Conservation (phyloP, 2,329 filamentous ascomycete species). For the Zasmidium citrigriseum region DNA sequence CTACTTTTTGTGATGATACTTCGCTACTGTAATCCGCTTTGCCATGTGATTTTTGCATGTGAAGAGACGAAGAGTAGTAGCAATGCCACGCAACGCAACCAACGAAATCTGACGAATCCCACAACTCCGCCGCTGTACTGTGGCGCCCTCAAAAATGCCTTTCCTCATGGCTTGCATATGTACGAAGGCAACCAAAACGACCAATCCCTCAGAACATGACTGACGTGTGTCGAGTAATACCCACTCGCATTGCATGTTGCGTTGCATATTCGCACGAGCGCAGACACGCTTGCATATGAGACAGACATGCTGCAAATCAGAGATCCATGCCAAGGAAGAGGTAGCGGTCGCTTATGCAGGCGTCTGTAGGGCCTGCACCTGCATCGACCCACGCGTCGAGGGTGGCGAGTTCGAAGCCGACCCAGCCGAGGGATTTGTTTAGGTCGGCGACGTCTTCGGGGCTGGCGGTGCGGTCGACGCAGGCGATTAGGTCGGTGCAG, state of each 20-base stretch:
- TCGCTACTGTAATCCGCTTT: background rate
- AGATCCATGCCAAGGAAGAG: conserved; percentile 87
- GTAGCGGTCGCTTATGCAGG: conserved; percentile 73
- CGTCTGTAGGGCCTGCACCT: conserved; percentile 60
- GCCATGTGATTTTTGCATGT: background rate
- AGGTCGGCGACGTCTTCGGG: conserved; percentile 64
- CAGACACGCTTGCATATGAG: background rate
- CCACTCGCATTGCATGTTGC: too few species aligned
- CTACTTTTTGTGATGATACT: background rate
- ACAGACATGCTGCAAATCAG: conserved; percentile 42
- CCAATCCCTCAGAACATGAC: background rate
- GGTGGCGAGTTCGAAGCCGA: conserved; percentile 82
- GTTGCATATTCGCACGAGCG: conserved; percentile 12
- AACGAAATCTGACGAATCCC: background rate
- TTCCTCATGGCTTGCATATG: background rate
- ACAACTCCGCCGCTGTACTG: background rate
- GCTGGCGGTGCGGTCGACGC: conserved; percentile 73
- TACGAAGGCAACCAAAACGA: background rate
- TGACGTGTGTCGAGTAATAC: conserved; percentile 10
- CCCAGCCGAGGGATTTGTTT: conserved; percentile 86
- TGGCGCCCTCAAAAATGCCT: background rate
- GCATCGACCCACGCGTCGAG: conserved; percentile 81
- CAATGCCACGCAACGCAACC: conserved; percentile 7
- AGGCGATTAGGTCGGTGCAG: conserved; percentile 77
- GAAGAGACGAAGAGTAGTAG: background rate